Evolutionary conservation across 352 stramenopile species (phyloP).

Genomic region (Globisporangium alternatum): DNA sequence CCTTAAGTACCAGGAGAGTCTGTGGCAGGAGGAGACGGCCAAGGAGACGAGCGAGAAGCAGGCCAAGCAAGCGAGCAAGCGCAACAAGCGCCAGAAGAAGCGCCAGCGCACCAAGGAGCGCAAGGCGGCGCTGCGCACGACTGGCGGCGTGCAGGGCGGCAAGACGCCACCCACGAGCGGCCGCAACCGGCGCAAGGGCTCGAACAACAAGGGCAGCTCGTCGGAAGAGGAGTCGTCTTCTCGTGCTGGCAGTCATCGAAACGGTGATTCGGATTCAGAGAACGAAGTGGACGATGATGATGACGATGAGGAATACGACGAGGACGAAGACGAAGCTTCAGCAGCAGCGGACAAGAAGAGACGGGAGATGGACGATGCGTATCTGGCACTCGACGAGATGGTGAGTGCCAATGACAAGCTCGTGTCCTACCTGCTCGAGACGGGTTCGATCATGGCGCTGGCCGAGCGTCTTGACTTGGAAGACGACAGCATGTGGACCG

Average conservation of each 20-base stretch:
- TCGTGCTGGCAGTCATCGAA: slow-evolving; percentile 23
- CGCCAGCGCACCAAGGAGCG: slow-evolving; percentile 79
- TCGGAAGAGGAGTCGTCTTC: slow-evolving; percentile 38
- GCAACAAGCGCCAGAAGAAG: slow-evolving; percentile 85
- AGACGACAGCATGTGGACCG: slow-evolving; percentile 81
- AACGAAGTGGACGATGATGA: slow-evolving; percentile 42
- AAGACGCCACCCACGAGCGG: slow-evolving; percentile 31
- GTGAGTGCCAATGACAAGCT: slow-evolving; percentile 80
- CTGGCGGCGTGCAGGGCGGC: slow-evolving; percentile 27
- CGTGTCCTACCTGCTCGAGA: slow-evolving; percentile 84
- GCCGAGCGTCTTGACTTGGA: slow-evolving; percentile 78
- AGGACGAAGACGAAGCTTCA: slow-evolving; percentile 34
- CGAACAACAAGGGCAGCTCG: slow-evolving; percentile 50
- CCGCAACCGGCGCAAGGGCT: slow-evolving; percentile 18
- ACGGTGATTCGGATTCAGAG: slow-evolving; percentile 61
- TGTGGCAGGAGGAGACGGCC: slow-evolving; percentile 94
- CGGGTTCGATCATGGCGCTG: slow-evolving; percentile 82
- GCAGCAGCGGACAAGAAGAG: slow-evolving; percentile 21
- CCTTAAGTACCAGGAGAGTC: slow-evolving; percentile 95
- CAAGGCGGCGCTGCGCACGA: slow-evolving; percentile 56
- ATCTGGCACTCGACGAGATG: slow-evolving; percentile 77
- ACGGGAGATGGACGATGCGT: slow-evolving; percentile 18
- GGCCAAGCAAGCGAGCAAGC: slow-evolving; percentile 83
- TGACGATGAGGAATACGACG: slow-evolving; percentile 25
- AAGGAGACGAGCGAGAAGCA: slow-evolving; percentile 90